A percentile compares a stretch with the other conserved stretches of the same genome.
These are phyloP conservation scores for Colletotrichum graminicola DNA, from an alignment of 2,329 filamentous ascomycete genomes.

Conservation along the genomic window DNA sequence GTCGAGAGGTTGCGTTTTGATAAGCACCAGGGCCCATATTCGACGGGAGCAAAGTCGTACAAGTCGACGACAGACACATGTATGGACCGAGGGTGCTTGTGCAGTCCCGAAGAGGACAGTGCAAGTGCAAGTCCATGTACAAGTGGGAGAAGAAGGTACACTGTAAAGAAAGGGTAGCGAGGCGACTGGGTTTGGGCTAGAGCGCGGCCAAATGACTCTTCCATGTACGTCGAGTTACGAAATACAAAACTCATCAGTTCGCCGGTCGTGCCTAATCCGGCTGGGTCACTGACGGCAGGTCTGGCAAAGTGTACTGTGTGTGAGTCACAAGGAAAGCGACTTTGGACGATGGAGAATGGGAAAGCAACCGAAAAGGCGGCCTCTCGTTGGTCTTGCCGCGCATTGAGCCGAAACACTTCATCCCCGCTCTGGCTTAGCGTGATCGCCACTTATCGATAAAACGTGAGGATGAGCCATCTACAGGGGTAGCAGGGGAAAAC, in stretches of 20 bases:
- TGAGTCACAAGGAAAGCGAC: slow-evolving; percentile 26
- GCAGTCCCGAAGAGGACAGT: neutral
- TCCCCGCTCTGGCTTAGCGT: slow-evolving; percentile 24
- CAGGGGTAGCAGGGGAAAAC: too few species aligned
- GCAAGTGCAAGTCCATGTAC: neutral
- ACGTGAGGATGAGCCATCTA: slow-evolving; percentile 1
- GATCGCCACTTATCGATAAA: slow-evolving; percentile 33
- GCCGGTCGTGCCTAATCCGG: neutral
- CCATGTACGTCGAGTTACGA: slow-evolving; percentile 17
- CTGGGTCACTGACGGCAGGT: neutral
- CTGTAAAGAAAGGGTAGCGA: slow-evolving; percentile 1
- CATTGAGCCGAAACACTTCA: slow-evolving; percentile 32
- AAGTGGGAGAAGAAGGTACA: neutral
- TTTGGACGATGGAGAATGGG: slow-evolving; percentile 14
- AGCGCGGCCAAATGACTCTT: slow-evolving; percentile 15
- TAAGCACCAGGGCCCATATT: neutral
- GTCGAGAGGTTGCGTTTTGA: neutral
- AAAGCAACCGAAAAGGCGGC: neutral
- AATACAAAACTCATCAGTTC: slow-evolving; percentile 11
- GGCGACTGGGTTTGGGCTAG: neutral
- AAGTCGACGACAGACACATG: neutral
- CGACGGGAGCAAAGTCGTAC: neutral
- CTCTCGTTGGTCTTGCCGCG: slow-evolving; percentile 23
- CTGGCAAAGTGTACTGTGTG: neutral
- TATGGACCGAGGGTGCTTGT: neutral